phyloP scores from a whole-genome alignment of 208 protist genomes.

The Porcisia deanei region DNA sequence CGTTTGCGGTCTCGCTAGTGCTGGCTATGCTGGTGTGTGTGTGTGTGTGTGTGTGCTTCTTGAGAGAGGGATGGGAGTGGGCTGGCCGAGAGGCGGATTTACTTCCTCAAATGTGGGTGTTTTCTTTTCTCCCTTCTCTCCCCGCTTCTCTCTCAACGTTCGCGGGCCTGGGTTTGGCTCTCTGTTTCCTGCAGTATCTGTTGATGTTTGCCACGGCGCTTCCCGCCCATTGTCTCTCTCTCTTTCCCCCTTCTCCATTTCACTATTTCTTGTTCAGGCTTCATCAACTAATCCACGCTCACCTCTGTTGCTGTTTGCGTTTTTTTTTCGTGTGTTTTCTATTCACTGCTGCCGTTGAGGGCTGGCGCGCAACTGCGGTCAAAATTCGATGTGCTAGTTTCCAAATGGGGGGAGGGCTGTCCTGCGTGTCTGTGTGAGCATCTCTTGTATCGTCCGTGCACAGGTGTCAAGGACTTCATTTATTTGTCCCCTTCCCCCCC shows the following conservation, averaged over 20 bases:
- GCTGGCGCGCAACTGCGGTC: too few relatives aligned
- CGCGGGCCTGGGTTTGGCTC: neutral
- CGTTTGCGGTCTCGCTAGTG: too few relatives aligned
- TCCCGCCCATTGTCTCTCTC: neutral
- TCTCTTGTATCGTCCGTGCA: neutral
- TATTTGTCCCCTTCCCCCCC: neutral
- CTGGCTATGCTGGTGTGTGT: neutral
- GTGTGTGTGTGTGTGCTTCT: neutral
- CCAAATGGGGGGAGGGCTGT: neutral
- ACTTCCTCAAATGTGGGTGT: neutral
- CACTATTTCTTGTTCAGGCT: neutral
- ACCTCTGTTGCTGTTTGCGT: too few relatives aligned
- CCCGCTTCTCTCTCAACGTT: neutral
- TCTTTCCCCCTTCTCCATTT: neutral
- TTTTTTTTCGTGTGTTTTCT: neutral
- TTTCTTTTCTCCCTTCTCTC: neutral
- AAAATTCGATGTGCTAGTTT: neutral
- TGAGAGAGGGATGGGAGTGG: neutral
- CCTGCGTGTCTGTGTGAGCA: neutral
- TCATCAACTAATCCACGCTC: too few relatives aligned
- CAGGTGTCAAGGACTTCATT: too few relatives aligned
- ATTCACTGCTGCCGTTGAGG: neutral
- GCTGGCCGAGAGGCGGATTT: neutral
- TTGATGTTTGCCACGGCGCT: neutral
- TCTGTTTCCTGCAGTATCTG: neutral